phyloP scores from a whole-genome alignment of 2,329 filamentous ascomycete species.

The Exutisphaerella laricina region DNA sequence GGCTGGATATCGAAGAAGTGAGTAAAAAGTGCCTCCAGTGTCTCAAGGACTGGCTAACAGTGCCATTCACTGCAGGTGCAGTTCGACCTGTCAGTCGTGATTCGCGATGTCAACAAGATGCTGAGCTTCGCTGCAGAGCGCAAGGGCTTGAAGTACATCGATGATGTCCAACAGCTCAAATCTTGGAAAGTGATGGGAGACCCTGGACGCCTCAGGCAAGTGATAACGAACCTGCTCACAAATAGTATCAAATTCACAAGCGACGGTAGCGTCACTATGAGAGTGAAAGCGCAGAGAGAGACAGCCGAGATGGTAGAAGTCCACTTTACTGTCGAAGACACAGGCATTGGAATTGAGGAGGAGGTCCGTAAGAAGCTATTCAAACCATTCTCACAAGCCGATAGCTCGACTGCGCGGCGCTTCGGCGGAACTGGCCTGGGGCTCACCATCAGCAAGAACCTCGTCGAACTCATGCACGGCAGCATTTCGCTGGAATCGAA shows the following conservation, averaged over 20 bases:
- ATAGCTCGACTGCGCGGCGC: slow-evolving; percentile 70
- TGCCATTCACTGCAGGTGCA: no score
- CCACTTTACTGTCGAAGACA: slow-evolving; percentile 68
- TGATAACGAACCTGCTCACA: slow-evolving; percentile 72
- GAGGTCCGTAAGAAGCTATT: slow-evolving; percentile 68
- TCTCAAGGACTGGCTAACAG: no score
- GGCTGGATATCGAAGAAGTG: slow-evolving; percentile 72
- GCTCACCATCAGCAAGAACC: slow-evolving; percentile 73
- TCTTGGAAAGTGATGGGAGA: slow-evolving; percentile 77
- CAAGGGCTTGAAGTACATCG: slow-evolving; percentile 68
- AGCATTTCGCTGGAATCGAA: slow-evolving; percentile 65
- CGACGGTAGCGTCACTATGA: slow-evolving; percentile 62
- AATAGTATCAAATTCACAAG: slow-evolving; percentile 73
- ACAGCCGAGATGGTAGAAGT: slow-evolving; percentile 60
- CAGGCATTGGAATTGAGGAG: slow-evolving; percentile 75
- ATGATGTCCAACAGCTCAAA: slow-evolving; percentile 58
- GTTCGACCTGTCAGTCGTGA: slow-evolving; percentile 67
- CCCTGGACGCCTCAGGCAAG: slow-evolving; percentile 75
- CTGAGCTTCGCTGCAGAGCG: slow-evolving; percentile 76
- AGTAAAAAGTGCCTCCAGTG: no score
- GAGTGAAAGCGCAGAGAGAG: slow-evolving; percentile 59
- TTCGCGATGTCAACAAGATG: slow-evolving; percentile 80
- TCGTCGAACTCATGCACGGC: slow-evolving; percentile 74
- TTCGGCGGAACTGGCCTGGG: slow-evolving; percentile 76
- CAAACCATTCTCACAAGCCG: slow-evolving; percentile 75